Evolutionary conservation across 2,329 filamentous ascomycete genomes (phyloP).

Genomic region (Pyrenophora teres): DNA sequence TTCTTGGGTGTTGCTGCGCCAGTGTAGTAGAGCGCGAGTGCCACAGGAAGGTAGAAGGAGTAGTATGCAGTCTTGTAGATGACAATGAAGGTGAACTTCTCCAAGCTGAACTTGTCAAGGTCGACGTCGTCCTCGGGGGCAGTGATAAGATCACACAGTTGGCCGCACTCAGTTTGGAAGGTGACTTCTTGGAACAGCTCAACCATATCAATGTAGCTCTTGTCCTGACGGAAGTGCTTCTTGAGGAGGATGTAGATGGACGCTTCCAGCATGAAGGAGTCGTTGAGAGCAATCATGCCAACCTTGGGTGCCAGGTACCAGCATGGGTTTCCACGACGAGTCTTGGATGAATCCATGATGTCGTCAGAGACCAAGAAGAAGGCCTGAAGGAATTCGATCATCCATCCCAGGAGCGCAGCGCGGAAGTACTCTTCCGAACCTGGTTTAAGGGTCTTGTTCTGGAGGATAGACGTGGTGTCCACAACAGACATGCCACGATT

Average conservation of each 20-base stretch:
- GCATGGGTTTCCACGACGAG: conserved; percentile 89
- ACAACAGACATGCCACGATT: conserved; percentile 98
- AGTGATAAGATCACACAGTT: conserved; percentile 92
- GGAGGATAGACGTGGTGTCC: conserved; percentile 82
- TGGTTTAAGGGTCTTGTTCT: conserved; percentile 71
- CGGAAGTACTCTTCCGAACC: conserved; percentile 79
- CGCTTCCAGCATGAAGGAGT: conserved; percentile 92
- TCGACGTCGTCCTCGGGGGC: conserved; percentile 93
- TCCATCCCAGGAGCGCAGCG: conserved; percentile 88
- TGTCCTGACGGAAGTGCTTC: conserved; percentile 88
- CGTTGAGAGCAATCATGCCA: conserved; percentile 97
- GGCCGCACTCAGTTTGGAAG: conserved; percentile 93
- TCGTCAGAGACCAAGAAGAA: conserved; percentile 99
- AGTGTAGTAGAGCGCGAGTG: conserved; percentile 83
- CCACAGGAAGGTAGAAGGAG: conserved; percentile 97
- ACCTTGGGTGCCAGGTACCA: conserved; percentile 93
- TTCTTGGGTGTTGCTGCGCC: conserved; percentile 85
- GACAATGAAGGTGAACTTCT: conserved; percentile 98
- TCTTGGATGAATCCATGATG: conserved; percentile 97
- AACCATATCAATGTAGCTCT: conserved; percentile 85
- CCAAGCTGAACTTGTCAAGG: conserved; percentile 90
- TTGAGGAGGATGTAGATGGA: conserved; percentile 90
- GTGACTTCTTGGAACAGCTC: conserved; percentile 96
- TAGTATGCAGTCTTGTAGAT: conserved; percentile 99
- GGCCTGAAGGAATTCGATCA: conserved; percentile 96